These are phyloP conservation scores for Pilatotrama ljubarskyi DNA, from an alignment of 768 basidiomycete species.

Conservation along the genomic window DNA sequence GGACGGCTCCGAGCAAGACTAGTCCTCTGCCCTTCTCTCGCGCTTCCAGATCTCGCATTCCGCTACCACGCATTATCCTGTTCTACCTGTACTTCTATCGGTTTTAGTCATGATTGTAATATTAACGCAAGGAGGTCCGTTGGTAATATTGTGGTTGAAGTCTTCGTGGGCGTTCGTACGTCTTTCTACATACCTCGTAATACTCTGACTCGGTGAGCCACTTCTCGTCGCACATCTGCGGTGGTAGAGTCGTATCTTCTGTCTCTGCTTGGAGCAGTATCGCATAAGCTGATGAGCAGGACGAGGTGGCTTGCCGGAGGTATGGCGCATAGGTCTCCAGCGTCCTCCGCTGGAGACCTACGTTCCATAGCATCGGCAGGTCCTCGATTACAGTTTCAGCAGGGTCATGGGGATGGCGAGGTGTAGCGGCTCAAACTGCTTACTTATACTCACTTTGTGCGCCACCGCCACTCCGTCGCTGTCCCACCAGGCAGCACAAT, in stretches of 20 bases:
- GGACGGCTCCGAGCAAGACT: conserved; percentile 62
- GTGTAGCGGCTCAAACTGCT: neutral
- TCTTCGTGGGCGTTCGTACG: no score
- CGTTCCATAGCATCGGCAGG: neutral
- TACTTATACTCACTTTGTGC: neutral
- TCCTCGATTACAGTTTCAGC: neutral
- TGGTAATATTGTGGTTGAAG: no score
- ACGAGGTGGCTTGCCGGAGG: neutral
- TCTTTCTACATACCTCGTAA: no score
- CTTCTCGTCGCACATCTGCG: no score
- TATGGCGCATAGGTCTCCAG: conserved; percentile 11
- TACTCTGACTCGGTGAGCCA: no score
- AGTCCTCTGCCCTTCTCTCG: neutral
- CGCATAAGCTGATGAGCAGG: neutral
- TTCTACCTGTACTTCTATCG: neutral
- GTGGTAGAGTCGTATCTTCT: no score
- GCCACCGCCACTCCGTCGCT: neutral
- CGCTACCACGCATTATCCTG: neutral
- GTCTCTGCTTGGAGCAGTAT: neutral
- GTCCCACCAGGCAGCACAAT: no score
- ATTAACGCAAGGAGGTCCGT: no score
- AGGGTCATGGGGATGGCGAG: neutral
- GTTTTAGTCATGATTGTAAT: no score
- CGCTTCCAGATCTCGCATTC: no score
- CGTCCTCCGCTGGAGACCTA: conserved; percentile 5